These are phyloP conservation scores for Globisporangium rhizosaccharum DNA, from an alignment of 352 stramenopile genomes.

Conservation along the genomic window DNA sequence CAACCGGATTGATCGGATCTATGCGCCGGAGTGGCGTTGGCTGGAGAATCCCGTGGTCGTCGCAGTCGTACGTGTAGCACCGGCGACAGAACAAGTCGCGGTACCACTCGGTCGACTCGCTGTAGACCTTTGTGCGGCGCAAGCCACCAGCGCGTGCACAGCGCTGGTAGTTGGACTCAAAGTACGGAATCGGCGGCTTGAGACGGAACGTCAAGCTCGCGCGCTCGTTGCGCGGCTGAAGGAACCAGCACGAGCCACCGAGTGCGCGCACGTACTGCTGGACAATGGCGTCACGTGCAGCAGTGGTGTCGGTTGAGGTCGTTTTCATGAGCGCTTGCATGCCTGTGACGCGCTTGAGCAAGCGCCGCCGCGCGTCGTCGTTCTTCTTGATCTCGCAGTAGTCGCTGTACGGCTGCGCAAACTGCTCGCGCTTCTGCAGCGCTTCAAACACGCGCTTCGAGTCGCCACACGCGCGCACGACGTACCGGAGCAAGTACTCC, in stretches of 20 bases:
- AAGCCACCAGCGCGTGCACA: conserved; percentile 27
- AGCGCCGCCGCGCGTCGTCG: conserved; percentile 16
- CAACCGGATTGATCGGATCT: conserved; percentile 57
- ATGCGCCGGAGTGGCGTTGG: conserved; percentile 35
- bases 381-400: conserved; percentile 44
- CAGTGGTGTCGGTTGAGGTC: not conserved
- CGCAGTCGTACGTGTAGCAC: conserved; percentile 90
- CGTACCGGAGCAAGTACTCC: conserved; percentile 52
- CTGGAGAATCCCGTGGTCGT: conserved; percentile 80
- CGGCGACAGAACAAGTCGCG: conserved; percentile 85
- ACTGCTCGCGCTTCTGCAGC: conserved; percentile 20
- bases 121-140: conserved; percentile 36
- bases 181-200: conserved; percentile 39
- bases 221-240: conserved; percentile 15
- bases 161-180: conserved; percentile 48
- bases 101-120: conserved; percentile 69
- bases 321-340: conserved; percentile 19
- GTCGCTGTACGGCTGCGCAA: conserved; percentile 35
- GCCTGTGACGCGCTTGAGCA: conserved; percentile 20
- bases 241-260: conserved; percentile 25
- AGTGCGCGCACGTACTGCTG: conserved; percentile 10
- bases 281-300: conserved; percentile 1
- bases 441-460: conserved; percentile 42
- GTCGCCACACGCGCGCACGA: conserved; percentile 39
- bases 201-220: conserved; percentile 23